Base-by-base conservation (phyloP, 306 rosid species). In the Ammopiptanthus mongolicus region DNA sequence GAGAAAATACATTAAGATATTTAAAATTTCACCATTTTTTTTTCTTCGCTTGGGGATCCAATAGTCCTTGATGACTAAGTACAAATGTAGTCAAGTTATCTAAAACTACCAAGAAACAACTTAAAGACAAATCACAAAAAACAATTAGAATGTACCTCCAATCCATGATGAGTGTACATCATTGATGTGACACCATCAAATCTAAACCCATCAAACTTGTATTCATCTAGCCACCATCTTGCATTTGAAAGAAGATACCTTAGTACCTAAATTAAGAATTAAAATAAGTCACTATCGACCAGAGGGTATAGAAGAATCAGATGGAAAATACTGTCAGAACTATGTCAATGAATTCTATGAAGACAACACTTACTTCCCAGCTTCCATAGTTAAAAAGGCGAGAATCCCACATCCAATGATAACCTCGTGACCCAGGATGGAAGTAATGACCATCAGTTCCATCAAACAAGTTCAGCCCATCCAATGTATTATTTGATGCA, bases 371-470 rank as follows among this genome's bases (percentile, higher is more conserved):
- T 88, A 96, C 99, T 91, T 96, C 99, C 99, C 99, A 96, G 85
- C 93, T 92, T 89, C 98, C 99, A 80, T 96, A 96, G 81, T 96
- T 96, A 72, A 96, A 96, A 86, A 96, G 96, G 71, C 99, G 99
- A 86, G 99, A 96, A 72, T 96, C 99, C 99, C 99, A 96, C 96
- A 96, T 89, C 99, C 99, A 96, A 78, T 96, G 99, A 87, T 96
- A 88, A 75, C 99, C 99, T 22, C 96, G 97, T 52, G 98, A 76
- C 44, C 99, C 99, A 80, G 97, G 78, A 88, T 96, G 96, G 86
- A 96, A 96, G 76, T 96, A 96, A 64, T 92, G 99, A 78, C 86
- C 14, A 83, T 92, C 98, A 56, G 99, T 92, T 82, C 99, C 99
- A 82, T 96, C 99, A 70, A 96, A 92, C 99, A 88, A 87, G 89